Evolutionary conservation across 192 early-diverging fungal genomes (phyloP), one percentile per base, ranked within the genome.

Genomic region (Umbelopsis ramanniana): DNA sequence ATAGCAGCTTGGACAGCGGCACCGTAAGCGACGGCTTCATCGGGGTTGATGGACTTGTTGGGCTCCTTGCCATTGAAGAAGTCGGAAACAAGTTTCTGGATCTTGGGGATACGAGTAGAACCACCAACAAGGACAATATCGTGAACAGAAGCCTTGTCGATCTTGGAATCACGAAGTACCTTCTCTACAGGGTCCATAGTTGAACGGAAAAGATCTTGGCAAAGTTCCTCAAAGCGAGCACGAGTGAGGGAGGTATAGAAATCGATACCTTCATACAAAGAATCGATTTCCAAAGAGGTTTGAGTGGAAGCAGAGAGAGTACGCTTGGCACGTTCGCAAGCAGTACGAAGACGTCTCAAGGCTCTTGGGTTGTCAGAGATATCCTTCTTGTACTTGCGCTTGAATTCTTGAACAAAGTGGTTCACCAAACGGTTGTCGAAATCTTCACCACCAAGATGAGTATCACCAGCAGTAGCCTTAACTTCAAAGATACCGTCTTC

Each of bases 61-160:
- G 93, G 96, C 87, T 99, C 95, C 92, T 99, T 99, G 82, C 96
- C 96, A 91, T 95, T 96, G 85, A 99, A 99, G 91, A 91, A 97
- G 89, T 98, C 96, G 45, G 94, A 93, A 75, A 99, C 92, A 78
- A 99, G 90, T 88, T 97, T 95, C 88, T 98, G 96, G 81, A 99
- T 92, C 89, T 97, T 98, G 88, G 97, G 97, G 86, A 99, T 99
- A 91, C 97, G 97, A 72, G 95, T 99, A 74, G 97, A 98, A 79
- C 97, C 96, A 82, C 97, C 97, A 74, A 98, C 97, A 46, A 99
- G 87, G 77, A 99, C 97, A 77, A 99, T 96, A 79, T 99, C 96
- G 73, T 97, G 83, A 72, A 99, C 91, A 66, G 85, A 70, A 77
- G 84, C 78, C 92, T 99, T 99, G 82, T 95, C 96, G 73, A 97